Percentiles rank a stretch among this genome's conserved stretches.
Evolutionary conservation across 2,329 filamentous ascomycete genomes (phyloP).

Genomic region (Pseudonectria buxi): DNA sequence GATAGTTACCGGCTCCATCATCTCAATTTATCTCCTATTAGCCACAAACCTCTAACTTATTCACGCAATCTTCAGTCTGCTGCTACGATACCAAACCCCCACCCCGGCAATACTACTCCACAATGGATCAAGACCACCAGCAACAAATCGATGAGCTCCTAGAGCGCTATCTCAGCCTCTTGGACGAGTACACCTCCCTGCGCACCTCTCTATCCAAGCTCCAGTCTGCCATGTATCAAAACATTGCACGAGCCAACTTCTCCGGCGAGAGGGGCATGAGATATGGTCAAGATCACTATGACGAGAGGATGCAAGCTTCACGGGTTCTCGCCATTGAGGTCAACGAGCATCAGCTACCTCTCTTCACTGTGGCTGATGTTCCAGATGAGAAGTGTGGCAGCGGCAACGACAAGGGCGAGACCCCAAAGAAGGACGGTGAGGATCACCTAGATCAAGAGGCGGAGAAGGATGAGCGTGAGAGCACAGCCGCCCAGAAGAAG

Average conservation of each 20-base stretch:
- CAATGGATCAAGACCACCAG: constrained; percentile 10
- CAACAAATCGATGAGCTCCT: constrained; percentile 55
- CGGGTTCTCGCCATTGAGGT: constrained; percentile 31
- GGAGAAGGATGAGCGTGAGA: constrained; percentile 5
- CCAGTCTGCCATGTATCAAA: constrained; percentile 50
- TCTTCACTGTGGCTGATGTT: constrained; percentile 12
- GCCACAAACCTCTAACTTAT: too few relatives aligned
- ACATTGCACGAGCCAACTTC: constrained; percentile 71
- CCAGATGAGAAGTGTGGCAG: constrained; percentile 1
- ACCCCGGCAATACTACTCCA: background rate
- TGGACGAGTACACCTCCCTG: constrained; percentile 61
- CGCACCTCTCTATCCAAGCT: constrained; percentile 46
- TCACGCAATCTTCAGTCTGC: too few relatives aligned
- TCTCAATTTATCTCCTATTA: too few relatives aligned
- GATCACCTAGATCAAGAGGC: constrained; percentile 6
- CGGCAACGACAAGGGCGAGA: background rate
- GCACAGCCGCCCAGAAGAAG: constrained; percentile 10
- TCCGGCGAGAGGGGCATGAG: constrained; percentile 53
- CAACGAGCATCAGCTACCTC: constrained; percentile 8
- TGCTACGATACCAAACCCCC: too few relatives aligned
- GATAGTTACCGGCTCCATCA: too few relatives aligned
- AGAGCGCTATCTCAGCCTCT: constrained; percentile 55
- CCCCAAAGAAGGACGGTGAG: constrained; percentile 1
- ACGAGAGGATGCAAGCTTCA: constrained; percentile 63
- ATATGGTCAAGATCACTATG: constrained; percentile 66